These are phyloP conservation scores for Colletotrichum sp. DNA, from an alignment of 2,329 filamentous ascomycete species.

Conservation along the genomic window DNA sequence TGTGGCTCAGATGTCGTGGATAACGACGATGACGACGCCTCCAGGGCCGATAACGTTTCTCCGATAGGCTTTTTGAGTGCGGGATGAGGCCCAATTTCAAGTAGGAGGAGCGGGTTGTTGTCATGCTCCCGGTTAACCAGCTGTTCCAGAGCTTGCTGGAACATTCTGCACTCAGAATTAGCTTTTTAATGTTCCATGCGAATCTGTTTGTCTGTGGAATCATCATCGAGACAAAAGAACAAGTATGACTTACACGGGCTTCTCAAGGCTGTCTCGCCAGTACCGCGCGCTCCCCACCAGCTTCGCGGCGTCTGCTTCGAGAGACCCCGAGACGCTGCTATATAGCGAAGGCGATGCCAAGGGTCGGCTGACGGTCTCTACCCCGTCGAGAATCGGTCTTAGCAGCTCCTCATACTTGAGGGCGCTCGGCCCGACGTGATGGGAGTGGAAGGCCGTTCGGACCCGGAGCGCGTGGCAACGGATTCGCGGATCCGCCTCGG, in stretches of 20 bases:
- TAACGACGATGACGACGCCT: neutral
- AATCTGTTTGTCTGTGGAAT: neutral
- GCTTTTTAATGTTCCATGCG: neutral
- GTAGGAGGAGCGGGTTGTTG: neutral
- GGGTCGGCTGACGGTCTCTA: neutral
- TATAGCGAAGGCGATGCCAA: neutral
- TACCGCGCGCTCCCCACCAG: neutral
- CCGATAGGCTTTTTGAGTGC: conserved; percentile 21
- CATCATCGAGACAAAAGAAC: neutral
- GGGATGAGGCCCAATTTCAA: conserved; percentile 26
- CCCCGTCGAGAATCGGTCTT: neutral
- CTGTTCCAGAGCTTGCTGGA: neutral
- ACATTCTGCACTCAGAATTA: neutral
- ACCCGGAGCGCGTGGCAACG: conserved; percentile 24
- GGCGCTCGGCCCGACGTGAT: neutral
- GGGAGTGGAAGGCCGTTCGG: neutral
- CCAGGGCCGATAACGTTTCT: neutral
- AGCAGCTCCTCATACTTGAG: neutral
- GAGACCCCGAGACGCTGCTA: neutral
- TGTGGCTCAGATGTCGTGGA: neutral
- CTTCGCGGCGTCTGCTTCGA: neutral
- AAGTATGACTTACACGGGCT: neutral
- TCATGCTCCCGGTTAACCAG: neutral
- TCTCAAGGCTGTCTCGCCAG: neutral
- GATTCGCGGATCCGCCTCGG: neutral